Evolutionary conservation across 768 basidiomycete genomes (phyloP).

Genomic region (Ramaria sp.): DNA sequence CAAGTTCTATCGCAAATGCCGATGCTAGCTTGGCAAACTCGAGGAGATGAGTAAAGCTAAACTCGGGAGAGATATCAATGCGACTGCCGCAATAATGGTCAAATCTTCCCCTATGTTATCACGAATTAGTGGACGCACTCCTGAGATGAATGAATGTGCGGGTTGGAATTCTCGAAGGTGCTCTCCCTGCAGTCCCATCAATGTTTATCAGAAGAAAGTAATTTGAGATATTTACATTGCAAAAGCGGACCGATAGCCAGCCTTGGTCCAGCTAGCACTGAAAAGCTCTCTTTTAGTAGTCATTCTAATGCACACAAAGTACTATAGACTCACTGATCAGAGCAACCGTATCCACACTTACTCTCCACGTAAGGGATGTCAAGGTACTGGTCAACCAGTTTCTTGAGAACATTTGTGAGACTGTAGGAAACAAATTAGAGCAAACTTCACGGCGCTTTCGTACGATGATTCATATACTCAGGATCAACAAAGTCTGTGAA

Average conservation of each 20-base stretch:
- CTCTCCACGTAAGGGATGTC: conserved; percentile 82
- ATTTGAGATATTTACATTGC: conserved; percentile 48
- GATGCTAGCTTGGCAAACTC: conserved; percentile 76
- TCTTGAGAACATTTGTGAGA: conserved; percentile 71
- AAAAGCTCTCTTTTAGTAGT: conserved; percentile 12
- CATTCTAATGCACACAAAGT: not conserved
- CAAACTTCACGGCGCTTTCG: conserved; percentile 5
- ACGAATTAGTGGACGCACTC: conserved; percentile 46
- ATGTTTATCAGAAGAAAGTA: not conserved
- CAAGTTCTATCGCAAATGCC: conserved; percentile 69
- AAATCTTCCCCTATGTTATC: conserved; percentile 4
- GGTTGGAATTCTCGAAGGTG: conserved; percentile 65
- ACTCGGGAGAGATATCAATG: conserved; percentile 78
- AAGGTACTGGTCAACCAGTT: conserved; percentile 67
- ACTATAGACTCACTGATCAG: conserved; percentile 59
- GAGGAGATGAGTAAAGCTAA: conserved; percentile 83
- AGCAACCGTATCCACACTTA: conserved; percentile 89
- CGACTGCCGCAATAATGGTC: conserved; percentile 35
- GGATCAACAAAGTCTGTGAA: conserved; percentile 77
- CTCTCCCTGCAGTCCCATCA: conserved; percentile 33
- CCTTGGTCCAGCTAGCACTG: conserved; percentile 76
- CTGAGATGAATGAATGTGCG: conserved; percentile 67
- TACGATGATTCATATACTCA: conserved; percentile 25
- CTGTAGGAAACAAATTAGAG: conserved; percentile 26
- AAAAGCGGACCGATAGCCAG: conserved; percentile 77